phyloP scores from a whole-genome alignment of 306 rosid genomes.

The Cucurbita ficifolia region DNA sequence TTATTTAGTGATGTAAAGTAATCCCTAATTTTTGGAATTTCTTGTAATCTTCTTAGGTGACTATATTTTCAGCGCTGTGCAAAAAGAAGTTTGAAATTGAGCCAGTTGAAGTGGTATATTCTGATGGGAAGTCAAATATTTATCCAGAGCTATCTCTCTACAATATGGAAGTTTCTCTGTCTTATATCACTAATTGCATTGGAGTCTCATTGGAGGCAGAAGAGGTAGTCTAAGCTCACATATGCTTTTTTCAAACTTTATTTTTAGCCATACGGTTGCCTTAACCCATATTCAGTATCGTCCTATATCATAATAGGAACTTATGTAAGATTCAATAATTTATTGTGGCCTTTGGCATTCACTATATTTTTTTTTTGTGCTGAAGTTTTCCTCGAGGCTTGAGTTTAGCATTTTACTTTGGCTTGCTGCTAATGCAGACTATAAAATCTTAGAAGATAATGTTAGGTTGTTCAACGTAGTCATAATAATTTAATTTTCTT shows the following conservation, averaged over 20 bases:
- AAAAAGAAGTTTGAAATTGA: constrained; percentile 63
- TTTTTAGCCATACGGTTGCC: background rate
- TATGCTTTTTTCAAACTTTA: background rate
- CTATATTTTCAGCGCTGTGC: constrained; percentile 61
- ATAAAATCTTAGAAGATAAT: background rate
- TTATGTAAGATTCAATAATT: background rate
- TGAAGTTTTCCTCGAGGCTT: background rate
- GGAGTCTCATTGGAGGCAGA: constrained; percentile 69
- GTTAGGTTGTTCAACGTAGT: background rate
- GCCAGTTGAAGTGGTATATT: constrained; percentile 70
- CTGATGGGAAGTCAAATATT: constrained; percentile 56
- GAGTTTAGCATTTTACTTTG: background rate
- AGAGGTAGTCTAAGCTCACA: constrained; percentile 18
- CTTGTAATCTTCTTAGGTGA: constrained; percentile 36
- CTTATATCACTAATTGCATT: constrained; percentile 48
- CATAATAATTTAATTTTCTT: background rate
- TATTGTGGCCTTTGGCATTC: background rate
- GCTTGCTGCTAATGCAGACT: background rate
- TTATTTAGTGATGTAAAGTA: constrained; percentile 4
- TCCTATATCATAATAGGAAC: background rate
- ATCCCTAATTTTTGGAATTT: constrained; percentile 8
- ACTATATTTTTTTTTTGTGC: background rate
- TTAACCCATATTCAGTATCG: background rate
- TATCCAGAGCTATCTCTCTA: constrained; percentile 80
- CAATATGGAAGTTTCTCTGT: constrained; percentile 70